Evolutionary conservation across 2,329 filamentous ascomycete genomes (phyloP), one percentile per base, ranked within the genome.

Genomic region (Ophiognomonia clavigignenti-juglandacearum): DNA sequence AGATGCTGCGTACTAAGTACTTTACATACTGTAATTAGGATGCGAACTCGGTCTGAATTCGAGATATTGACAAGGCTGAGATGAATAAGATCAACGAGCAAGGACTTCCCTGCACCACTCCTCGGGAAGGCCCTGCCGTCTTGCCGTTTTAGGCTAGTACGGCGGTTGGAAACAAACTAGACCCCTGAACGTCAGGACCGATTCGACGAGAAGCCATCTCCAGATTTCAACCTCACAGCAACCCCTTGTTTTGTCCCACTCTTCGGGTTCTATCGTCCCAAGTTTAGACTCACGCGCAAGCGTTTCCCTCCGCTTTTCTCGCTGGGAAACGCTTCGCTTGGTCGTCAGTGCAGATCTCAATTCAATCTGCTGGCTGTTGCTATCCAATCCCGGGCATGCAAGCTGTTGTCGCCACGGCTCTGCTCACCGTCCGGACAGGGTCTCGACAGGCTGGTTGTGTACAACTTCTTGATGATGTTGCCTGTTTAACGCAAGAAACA

Each of bases 281-380:
- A 45, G 13, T 45, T 45, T 45, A 45, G 42, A 23, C 42, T 45
- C 23, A 14, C 37, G n/a, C n/a, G n/a, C n/a, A n/a, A n/a, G n/a
- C n/a, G n/a, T 11, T 18, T 14, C 16, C 34, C 32, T 32, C 19
- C 29, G 24, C 31, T 34, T 41, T n/a, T 44, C 24, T 31, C 27
- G 34, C 26, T 20, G 26, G 26, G 7, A 29, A 29, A n/a, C 4
- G 29, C 13, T 5, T n/a, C n/a, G 29, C 27, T 36, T 16, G 22
- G 24, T 37, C 10, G 14, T 23, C 16, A 13, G 9, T 18, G 24
- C 23, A 27, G 34, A 44, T 44, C 23, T 36, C 32, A n/a, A n/a
- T n/a, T n/a, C n/a, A n/a, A n/a, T n/a, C n/a, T n/a, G n/a, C n/a
- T n/a, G n/a, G n/a, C n/a, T n/a, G n/a, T n/a, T n/a, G 13, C 24